Evolutionary conservation across 805 yeast species (phyloP).

Genomic region (Hanseniaspora thailandica): DNA sequence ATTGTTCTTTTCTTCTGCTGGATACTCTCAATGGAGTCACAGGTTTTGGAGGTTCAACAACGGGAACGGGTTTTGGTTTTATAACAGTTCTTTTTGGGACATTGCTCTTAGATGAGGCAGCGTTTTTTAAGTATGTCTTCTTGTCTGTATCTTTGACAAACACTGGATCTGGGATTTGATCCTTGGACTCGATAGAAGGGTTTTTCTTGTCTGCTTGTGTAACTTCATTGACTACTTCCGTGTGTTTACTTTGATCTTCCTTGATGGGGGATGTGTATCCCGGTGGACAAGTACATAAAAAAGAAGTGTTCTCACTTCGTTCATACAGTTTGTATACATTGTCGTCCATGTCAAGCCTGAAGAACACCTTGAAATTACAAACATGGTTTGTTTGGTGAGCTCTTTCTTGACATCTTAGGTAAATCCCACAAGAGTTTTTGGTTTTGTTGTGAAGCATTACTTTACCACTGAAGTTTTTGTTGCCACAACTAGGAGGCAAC

Average conservation of each 20-base stretch:
- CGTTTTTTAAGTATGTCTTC: background rate
- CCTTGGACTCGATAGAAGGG: background rate
- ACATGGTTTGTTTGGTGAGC: background rate
- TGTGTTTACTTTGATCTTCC: background rate
- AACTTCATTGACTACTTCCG: slow-evolving; percentile 2
- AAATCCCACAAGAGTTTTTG: slow-evolving; percentile 5
- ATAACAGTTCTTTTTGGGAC: background rate
- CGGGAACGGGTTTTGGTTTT: background rate
- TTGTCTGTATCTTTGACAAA: background rate
- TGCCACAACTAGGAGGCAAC: background rate
- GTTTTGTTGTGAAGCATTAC: slow-evolving; percentile 7
- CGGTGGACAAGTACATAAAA: slow-evolving; percentile 3
- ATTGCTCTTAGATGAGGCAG: background rate
- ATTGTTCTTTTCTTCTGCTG: background rate
- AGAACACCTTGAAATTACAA: slow-evolving; percentile 8
- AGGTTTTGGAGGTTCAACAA: too few relatives aligned
- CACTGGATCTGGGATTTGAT: background rate
- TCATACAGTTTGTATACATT: slow-evolving; percentile 1
- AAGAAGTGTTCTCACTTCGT: slow-evolving; percentile 3
- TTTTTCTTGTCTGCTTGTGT: background rate
- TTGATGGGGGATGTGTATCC: background rate
- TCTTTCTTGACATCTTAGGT: slow-evolving; percentile 5
- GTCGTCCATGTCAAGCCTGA: background rate
- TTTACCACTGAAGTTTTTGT: slow-evolving; percentile 10
- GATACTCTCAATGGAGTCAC: background rate